Evolutionary conservation across 2,329 filamentous ascomycete genomes (phyloP).

Genomic region (Fusarium tjaetaba): DNA sequence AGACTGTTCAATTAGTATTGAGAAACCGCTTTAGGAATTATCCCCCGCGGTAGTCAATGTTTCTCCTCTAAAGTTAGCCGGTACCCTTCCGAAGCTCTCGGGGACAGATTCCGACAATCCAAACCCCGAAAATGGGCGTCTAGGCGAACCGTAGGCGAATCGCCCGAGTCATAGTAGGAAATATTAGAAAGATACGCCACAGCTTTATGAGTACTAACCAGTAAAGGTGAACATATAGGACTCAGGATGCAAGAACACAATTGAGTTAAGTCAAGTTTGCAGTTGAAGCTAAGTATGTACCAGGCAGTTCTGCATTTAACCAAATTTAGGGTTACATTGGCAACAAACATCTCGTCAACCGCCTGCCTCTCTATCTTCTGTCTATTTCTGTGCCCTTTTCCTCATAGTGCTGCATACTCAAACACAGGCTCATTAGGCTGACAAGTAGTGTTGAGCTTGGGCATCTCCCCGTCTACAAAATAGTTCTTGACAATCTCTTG

Average conservation of each 20-base stretch:
- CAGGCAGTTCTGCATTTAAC: background rate
- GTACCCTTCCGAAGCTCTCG: background rate
- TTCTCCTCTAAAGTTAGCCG: rapidly evolving
- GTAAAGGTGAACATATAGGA: rapidly evolving
- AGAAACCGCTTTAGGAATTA: rapidly evolving
- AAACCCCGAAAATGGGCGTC: rapidly evolving
- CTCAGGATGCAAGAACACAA: rapidly evolving
- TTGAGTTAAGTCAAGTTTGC: background rate
- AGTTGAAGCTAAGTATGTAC: background rate
- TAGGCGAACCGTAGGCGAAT: no score
- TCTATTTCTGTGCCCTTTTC: rapidly evolving
- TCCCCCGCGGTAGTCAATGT: no score
- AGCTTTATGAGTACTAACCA: rapidly evolving
- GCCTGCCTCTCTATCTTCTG: background rate
- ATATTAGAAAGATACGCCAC: background rate
- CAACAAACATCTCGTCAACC: rapidly evolving
- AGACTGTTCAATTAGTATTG: rapidly evolving
- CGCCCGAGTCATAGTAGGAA: rapidly evolving
- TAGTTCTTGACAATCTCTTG: background rate
- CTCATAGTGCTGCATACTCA: background rate
- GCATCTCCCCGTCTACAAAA: background rate
- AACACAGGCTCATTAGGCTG: background rate
- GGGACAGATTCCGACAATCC: background rate
- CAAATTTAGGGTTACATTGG: no score
- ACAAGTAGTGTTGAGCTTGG: background rate